These are phyloP conservation scores for Fomitopsis pulvina DNA, from an alignment of 768 basidiomycete species.

Conservation along the genomic window DNA sequence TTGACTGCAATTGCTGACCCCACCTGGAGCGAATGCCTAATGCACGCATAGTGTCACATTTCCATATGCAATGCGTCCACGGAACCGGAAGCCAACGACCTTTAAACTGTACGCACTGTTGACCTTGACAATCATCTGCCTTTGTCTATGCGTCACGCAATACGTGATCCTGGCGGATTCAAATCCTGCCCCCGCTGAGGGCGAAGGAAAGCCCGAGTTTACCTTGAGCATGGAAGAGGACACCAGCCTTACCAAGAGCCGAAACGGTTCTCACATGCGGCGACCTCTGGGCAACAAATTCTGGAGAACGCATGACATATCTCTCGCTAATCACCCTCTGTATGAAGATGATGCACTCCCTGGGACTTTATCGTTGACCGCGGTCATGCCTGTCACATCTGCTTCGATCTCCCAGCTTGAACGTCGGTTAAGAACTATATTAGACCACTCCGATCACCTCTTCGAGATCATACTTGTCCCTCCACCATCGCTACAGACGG, in stretches of 20 bases:
- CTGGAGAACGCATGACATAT: not conserved
- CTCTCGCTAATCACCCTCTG: not conserved
- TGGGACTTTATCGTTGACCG: conserved; percentile 2
- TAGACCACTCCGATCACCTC: conserved; percentile 28
- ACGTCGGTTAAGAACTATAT: conserved; percentile 32
- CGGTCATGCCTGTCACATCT: conserved; percentile 39
- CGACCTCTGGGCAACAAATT: not conserved
- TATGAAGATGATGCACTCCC: not conserved
- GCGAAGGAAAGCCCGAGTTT: not conserved
- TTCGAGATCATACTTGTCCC: conserved; percentile 43
- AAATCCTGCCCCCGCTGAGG: not conserved
- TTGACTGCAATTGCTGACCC: not conserved
- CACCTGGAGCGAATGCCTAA: not conserved
- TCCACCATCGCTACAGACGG: conserved; percentile 29
- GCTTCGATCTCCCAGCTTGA: conserved; percentile 29
- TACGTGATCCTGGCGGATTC: not conserved
- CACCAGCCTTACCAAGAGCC: not conserved
- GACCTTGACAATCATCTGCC: not conserved
- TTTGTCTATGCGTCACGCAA: not conserved
- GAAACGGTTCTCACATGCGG: not conserved
- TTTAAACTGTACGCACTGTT: not conserved
- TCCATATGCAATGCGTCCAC: not conserved
- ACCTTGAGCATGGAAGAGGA: not conserved
- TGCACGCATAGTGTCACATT: not conserved
- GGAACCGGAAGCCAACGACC: not conserved